Conservation (phyloP, 2,329 filamentous ascomycete species). For the Monosporascus sp. region DNA sequence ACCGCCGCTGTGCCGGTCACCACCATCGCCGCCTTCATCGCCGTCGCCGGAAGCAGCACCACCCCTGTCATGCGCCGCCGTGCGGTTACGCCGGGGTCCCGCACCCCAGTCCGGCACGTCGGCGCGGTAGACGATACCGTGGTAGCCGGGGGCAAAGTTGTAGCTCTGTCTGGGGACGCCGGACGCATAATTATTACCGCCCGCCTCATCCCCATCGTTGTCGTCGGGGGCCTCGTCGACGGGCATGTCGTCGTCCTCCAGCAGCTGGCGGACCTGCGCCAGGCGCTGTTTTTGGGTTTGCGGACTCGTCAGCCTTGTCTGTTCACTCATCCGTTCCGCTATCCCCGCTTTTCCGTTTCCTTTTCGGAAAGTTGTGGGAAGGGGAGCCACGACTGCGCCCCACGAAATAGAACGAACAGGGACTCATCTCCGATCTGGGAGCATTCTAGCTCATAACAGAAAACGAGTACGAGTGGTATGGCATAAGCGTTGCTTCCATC, state of each 20-base stretch:
- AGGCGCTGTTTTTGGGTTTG: constrained; percentile 52
- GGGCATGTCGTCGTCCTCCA: constrained; percentile 69
- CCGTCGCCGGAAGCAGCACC: constrained; percentile 1
- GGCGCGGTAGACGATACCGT: constrained; percentile 81
- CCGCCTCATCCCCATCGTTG: background rate
- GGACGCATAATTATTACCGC: constrained; percentile 35
- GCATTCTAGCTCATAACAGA: no score
- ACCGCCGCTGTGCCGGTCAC: constrained; percentile 11
- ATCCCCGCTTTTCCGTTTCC: no score
- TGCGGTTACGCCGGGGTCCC: constrained; percentile 27
- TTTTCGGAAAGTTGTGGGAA: no score
- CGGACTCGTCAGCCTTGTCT: constrained; percentile 2
- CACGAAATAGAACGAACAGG: no score
- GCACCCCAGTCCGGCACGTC: constrained; percentile 59
- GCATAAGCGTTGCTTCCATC: no score
- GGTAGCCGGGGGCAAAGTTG: constrained; percentile 87
- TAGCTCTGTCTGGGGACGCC: constrained; percentile 64
- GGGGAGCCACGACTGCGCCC: no score
- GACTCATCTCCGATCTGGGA: no score
- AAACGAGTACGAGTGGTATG: no score
- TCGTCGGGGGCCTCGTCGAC: constrained; percentile 61
- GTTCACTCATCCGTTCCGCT: background rate
- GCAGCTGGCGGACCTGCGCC: constrained; percentile 65
- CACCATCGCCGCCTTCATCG: background rate
- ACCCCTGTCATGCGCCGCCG: constrained; percentile 13